These are phyloP conservation scores for Urochloa ruziziensis DNA, from an alignment of 176 grass and related monocot genomes.

Conservation along the genomic window DNA sequence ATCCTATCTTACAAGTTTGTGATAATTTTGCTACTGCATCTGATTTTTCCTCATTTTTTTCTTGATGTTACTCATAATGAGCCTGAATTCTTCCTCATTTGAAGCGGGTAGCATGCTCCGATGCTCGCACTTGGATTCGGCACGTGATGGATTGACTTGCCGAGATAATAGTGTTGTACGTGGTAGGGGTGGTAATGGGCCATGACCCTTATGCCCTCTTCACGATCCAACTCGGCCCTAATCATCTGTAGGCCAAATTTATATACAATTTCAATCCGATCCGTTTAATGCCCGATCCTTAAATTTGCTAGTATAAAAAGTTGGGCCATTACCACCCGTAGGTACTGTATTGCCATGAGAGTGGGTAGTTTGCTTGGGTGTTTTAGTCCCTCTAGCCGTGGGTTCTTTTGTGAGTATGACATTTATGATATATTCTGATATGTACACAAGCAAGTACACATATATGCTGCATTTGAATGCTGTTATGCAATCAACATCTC, in stretches of 20 bases:
- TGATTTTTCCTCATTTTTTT: neutral
- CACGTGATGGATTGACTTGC: no score
- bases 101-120: neutral
- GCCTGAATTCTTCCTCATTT: neutral
- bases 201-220: no score
- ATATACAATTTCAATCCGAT: no score
- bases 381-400: neutral
- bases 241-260: no score
- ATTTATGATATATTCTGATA: neutral
- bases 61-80: neutral
- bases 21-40: neutral
- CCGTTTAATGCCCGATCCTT: no score
- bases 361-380: neutral
- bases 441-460: neutral
- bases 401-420: neutral
- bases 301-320: no score
- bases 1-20: neutral
- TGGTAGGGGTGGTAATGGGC: no score
- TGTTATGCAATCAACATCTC: constrained; percentile 1
- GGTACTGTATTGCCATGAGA: neutral
- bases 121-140: no score
- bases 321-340: no score
- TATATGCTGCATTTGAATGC: no score
- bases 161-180: no score
- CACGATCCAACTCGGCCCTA: no score